phyloP scores from a whole-genome alignment of 2,329 filamentous ascomycete genomes.

The Aureobasidium melanogenum region DNA sequence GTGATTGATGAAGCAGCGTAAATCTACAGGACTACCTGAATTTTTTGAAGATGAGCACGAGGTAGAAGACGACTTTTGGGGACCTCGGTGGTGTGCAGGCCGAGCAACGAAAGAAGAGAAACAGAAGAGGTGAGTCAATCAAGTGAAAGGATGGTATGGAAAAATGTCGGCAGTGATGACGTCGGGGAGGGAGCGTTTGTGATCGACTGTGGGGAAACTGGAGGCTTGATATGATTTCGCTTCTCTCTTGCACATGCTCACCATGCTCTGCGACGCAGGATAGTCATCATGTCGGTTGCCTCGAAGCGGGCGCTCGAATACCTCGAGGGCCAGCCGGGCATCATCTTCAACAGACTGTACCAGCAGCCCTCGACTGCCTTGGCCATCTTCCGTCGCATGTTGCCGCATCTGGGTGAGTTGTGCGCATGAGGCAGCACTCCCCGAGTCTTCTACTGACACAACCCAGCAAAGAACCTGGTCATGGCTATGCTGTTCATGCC shows the following conservation, averaged over 20 bases:
- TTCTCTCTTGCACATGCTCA: slow-evolving; percentile 1
- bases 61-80: neutral
- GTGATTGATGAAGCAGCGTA: neutral
- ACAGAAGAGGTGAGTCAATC: neutral
- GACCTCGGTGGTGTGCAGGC: neutral
- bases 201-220: neutral
- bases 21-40: neutral
- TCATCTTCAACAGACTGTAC: slow-evolving; percentile 85
- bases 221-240: neutral
- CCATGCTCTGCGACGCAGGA: slow-evolving; percentile 5
- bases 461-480: slow-evolving; percentile 80
- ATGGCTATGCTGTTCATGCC: slow-evolving; percentile 93
- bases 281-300: slow-evolving; percentile 40
- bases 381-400: slow-evolving; percentile 94
- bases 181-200: neutral
- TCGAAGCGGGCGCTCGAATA: slow-evolving; percentile 69
- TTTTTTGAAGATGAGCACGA: neutral
- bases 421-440: neutral
- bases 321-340: slow-evolving; percentile 81
- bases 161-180: neutral
- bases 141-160: neutral
- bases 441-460: neutral
- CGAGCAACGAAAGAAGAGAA: neutral
- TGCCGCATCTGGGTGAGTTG: slow-evolving; percentile 71
- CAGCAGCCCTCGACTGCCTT: slow-evolving; percentile 91